phyloP scores from a whole-genome alignment of 306 rosid species.

The Senna tora region DNA sequence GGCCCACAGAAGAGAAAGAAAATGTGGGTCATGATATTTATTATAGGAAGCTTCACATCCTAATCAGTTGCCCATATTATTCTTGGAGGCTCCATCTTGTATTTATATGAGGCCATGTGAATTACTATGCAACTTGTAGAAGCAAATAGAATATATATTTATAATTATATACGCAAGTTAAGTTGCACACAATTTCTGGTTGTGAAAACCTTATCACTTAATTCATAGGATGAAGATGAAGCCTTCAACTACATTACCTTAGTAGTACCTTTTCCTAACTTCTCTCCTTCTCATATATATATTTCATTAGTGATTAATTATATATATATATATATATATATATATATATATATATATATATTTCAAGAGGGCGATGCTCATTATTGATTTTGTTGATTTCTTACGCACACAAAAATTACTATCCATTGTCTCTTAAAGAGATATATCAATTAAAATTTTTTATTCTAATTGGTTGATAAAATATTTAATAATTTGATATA shows the following conservation, averaged over 20 bases:
- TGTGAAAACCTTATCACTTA: neutral
- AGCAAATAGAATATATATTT: slow-evolving; percentile 28
- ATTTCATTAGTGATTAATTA: neutral
- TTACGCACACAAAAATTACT: no score
- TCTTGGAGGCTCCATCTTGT: neutral
- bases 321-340: no score
- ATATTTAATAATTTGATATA: no score
- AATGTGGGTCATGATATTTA: neutral
- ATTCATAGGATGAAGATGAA: neutral
- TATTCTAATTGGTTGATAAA: no score
- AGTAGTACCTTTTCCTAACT: neutral
- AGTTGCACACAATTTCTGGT: neutral
- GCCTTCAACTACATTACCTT: neutral
- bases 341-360: no score
- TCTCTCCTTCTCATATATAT: neutral
- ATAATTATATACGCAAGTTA: neutral
- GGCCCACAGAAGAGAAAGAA: neutral
- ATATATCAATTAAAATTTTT: no score
- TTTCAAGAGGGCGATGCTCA: no score
- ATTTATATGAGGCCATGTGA: slow-evolving; percentile 9
- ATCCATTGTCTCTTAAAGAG: no score
- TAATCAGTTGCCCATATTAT: neutral
- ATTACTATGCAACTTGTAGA: neutral
- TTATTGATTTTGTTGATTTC: no score
- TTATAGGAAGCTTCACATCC: neutral